phyloP scores from a whole-genome alignment of 768 basidiomycete genomes.

The Pholiota molesta region DNA sequence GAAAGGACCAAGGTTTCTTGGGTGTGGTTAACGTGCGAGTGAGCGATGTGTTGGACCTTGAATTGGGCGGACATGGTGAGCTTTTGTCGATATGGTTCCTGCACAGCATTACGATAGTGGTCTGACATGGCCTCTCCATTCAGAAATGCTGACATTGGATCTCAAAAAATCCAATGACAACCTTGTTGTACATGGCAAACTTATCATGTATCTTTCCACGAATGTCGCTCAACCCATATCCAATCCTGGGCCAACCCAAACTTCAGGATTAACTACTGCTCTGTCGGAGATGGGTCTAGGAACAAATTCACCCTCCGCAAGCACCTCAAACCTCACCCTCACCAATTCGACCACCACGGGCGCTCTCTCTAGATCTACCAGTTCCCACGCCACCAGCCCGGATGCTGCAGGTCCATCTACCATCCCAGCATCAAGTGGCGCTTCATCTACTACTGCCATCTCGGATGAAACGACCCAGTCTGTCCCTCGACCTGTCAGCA shows the following conservation, averaged over 20 bases:
- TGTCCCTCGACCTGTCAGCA: conserved; percentile 26
- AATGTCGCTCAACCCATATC: conserved; percentile 83
- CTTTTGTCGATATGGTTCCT: conserved; percentile 2
- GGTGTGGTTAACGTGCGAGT: conserved; percentile 97
- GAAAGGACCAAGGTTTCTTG: conserved; percentile 96
- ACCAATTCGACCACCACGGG: conserved; percentile 41
- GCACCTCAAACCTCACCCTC: conserved; percentile 53
- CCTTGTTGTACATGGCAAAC: conserved; percentile 95
- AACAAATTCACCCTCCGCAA: conserved; percentile 60
- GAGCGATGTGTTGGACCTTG: conserved; percentile 87
- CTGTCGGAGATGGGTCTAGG: conserved; percentile 60
- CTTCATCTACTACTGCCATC: conserved; percentile 26
- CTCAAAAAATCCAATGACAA: conserved; percentile 99
- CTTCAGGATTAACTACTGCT: conserved; percentile 58
- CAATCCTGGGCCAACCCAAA: conserved; percentile 81
- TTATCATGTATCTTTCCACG: conserved; percentile 95
- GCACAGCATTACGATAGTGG: conserved; percentile 1
- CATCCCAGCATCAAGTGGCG: conserved; percentile 38
- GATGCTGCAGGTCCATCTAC: conserved; percentile 46
- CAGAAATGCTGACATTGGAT: conserved; percentile 96
- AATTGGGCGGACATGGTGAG: conserved; percentile 91
- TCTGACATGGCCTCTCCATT: conserved; percentile 3
- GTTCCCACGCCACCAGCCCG: conserved; percentile 63
- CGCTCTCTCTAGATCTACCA: conserved; percentile 62
- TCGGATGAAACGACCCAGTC: conserved; percentile 27